Conservation (phyloP, 495 filamentous ascomycete genomes). For the Penicillium waksmanii region DNA sequence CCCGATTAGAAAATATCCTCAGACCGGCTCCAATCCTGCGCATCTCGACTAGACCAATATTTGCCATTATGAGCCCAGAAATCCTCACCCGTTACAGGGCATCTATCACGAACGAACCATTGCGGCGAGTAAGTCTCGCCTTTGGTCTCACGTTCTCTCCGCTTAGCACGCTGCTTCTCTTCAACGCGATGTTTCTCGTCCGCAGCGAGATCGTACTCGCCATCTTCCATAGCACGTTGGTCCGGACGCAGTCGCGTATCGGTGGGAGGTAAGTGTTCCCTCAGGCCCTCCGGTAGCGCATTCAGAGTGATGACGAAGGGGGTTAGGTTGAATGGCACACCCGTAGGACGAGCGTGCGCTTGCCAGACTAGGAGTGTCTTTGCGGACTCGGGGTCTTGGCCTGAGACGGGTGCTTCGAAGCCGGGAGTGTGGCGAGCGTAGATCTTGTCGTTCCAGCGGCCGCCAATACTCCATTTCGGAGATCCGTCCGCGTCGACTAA, state of each 20-base stretch:
- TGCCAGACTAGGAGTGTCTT: conserved; percentile 94
- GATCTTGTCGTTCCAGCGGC: conserved; percentile 96
- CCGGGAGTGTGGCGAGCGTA: conserved; percentile 93
- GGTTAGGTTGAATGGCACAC: conserved; percentile 95
- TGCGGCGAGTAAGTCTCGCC: conserved; percentile 83
- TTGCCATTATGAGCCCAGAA: conserved; percentile 87
- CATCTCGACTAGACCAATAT: conserved; percentile 74
- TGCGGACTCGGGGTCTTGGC: conserved; percentile 50
- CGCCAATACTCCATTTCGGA: conserved; percentile 85
- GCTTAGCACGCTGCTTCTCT: conserved; percentile 83
- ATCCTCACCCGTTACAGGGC: conserved; percentile 81
- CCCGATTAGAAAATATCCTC: conserved; percentile 64
- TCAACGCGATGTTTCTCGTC: conserved; percentile 94
- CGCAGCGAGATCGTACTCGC: conserved; percentile 90
- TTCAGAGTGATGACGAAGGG: conserved; percentile 96
- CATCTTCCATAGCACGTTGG: conserved; percentile 98
- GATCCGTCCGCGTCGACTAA: conserved; percentile 74
- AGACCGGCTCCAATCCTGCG: conserved; percentile 55
- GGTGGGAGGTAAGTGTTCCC: conserved; percentile 78
- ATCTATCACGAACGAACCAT: conserved; percentile 78
- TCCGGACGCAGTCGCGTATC: conserved; percentile 90
- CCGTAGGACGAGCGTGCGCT: conserved; percentile 74
- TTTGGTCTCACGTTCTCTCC: conserved; percentile 69
- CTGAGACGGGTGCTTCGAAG: conserved; percentile 74
- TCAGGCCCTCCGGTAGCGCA: conserved; percentile 75